phyloP scores from a whole-genome alignment of 116 monocot species.

The Thalassia testudinum region DNA sequence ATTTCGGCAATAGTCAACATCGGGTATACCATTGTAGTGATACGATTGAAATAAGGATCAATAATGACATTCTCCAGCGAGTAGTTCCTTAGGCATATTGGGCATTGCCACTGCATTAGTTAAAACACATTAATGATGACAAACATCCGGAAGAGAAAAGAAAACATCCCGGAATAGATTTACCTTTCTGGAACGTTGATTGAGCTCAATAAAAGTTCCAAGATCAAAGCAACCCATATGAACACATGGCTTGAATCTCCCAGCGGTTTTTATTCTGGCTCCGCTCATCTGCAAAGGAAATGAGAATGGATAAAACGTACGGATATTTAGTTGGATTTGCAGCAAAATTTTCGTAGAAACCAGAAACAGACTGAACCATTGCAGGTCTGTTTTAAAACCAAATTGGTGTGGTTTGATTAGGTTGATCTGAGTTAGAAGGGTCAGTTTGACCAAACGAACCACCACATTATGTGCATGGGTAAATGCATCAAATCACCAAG shows the following conservation, averaged over 20 bases:
- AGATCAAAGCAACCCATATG: conserved; percentile 99
- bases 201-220: conserved; percentile 90
- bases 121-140: not conserved
- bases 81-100: conserved; percentile 86
- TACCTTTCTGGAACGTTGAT: conserved; percentile 90
- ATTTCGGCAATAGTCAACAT: not conserved
- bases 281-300: conserved; percentile 73
- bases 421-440: too few relatives aligned
- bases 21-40: conserved; percentile 54
- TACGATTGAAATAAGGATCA: conserved; percentile 96
- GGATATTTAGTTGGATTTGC: too few relatives aligned
- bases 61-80: conserved; percentile 73
- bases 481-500: too few relatives aligned
- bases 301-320: too few relatives aligned
- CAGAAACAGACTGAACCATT: too few relatives aligned
- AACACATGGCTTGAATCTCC: conserved; percentile 88
- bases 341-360: too few relatives aligned
- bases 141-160: conserved; percentile 5
- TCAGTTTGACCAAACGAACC: too few relatives aligned
- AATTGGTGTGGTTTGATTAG: too few relatives aligned
- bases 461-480: too few relatives aligned
- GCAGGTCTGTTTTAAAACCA: too few relatives aligned
- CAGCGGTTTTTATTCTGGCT: conserved; percentile 83
- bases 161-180: not conserved
- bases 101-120: conserved; percentile 90